phyloP scores from a whole-genome alignment of 345 rosid species.

The Barbarea vulgaris region DNA sequence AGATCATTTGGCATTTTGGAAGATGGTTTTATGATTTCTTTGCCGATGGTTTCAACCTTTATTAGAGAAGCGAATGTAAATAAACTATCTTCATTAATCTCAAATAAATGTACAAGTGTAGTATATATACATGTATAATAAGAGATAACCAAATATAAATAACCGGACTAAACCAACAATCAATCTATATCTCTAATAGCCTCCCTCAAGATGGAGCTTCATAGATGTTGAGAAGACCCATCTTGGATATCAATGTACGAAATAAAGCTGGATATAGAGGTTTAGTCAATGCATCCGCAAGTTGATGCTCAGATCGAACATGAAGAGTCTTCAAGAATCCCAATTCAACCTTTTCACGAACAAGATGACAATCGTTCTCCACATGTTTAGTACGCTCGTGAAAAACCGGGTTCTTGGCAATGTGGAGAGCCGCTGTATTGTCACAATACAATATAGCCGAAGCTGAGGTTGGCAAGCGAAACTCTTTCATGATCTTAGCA shows the following conservation, averaged over 20 bases:
- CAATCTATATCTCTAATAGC: no score
- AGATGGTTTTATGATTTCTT: slow-evolving; percentile 35
- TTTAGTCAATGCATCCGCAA: background rate
- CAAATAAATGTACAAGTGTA: no score
- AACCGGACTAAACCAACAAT: no score
- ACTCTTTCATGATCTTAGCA: background rate
- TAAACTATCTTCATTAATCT: no score
- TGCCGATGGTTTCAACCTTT: slow-evolving; percentile 14
- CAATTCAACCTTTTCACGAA: background rate
- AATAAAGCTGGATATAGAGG: background rate
- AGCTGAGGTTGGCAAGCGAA: accelerated
- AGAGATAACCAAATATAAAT: no score
- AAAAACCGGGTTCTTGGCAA: background rate
- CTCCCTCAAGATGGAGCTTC: background rate
- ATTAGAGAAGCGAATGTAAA: no score
- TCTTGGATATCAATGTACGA: background rate
- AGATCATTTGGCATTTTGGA: slow-evolving; percentile 18
- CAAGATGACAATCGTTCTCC: background rate
- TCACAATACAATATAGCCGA: background rate
- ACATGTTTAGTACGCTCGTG: background rate
- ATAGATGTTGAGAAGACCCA: background rate
- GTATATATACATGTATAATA: no score
- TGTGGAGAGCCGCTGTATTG: background rate
- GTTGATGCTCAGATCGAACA: background rate
- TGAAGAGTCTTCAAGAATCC: background rate